These are phyloP conservation scores for Gaeumannomyces tritici DNA, from an alignment of 2,329 filamentous ascomycete species.

Conservation along the genomic window DNA sequence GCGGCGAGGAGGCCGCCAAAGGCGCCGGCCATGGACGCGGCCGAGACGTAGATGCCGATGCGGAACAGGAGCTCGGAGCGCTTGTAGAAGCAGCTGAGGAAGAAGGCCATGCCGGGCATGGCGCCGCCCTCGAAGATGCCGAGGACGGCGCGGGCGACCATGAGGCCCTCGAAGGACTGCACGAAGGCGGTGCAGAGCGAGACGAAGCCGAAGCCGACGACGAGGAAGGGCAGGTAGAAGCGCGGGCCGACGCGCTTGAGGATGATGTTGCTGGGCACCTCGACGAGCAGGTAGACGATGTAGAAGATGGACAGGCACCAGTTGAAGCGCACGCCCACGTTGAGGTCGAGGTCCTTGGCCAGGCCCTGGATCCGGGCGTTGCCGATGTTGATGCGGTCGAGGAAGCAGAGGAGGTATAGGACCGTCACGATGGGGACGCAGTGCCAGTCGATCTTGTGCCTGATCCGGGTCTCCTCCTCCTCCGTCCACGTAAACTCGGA, in stretches of 20 bases:
- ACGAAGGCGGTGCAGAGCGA: conserved; percentile 46
- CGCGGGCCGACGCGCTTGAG: conserved; percentile 43
- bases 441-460: conserved; percentile 42
- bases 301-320: conserved; percentile 50
- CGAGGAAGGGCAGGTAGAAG: conserved; percentile 42
- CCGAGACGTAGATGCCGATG: conserved; percentile 45
- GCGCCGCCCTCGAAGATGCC: conserved; percentile 48
- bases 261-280: conserved; percentile 45
- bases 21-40: conserved; percentile 44
- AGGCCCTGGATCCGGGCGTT: conserved; percentile 48
- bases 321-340: conserved; percentile 40
- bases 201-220: conserved; percentile 45
- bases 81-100: conserved; percentile 46
- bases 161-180: conserved; percentile 32
- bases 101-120: conserved; percentile 48
- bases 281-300: conserved; percentile 44
- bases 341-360: conserved; percentile 34
- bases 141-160: conserved; percentile 36
- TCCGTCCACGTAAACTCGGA: conserved; percentile 33
- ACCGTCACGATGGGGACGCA: conserved; percentile 41
- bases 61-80: conserved; percentile 45
- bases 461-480: conserved; percentile 37
- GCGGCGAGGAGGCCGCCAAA: conserved; percentile 48
- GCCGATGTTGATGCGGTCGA: conserved; percentile 31
- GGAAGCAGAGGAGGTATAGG: conserved; percentile 40